phyloP scores from a whole-genome alignment of 257 asterid species.

The Solanum pimpinellifolium region DNA sequence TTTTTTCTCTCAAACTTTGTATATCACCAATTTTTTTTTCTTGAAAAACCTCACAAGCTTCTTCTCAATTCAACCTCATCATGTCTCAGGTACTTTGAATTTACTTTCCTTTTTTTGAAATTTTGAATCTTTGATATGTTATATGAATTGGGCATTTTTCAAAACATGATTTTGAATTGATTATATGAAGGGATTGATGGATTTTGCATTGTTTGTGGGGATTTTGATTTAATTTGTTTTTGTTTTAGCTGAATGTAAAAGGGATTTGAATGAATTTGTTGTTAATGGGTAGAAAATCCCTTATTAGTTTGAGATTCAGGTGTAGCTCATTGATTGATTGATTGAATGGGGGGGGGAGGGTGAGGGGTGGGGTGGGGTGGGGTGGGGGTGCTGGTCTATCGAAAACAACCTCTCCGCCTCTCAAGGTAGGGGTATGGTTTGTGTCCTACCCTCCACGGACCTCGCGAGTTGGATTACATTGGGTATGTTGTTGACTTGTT shows the following conservation, averaged over 20 bases:
- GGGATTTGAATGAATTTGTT: background rate
- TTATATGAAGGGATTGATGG: background rate
- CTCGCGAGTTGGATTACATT: background rate
- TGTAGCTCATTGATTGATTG: background rate
- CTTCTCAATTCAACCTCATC: background rate
- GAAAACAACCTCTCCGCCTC: background rate
- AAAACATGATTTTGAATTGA: background rate
- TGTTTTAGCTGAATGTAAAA: background rate
- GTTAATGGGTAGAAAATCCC: background rate
- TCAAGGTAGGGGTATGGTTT: background rate
- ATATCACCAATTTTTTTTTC: background rate
- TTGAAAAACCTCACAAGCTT: background rate
- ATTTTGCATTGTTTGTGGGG: background rate
- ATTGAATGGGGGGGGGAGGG: background rate
- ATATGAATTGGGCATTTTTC: background rate
- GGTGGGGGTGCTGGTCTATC: background rate
- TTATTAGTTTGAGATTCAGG: background rate
- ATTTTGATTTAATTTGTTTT: background rate
- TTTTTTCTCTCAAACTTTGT: background rate
- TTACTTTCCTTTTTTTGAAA: background rate
- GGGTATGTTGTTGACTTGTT: background rate
- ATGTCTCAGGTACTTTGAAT: background rate
- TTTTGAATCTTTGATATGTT: background rate
- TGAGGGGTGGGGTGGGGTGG: background rate
- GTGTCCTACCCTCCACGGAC: background rate